These are phyloP conservation scores for Neonectria sp. DNA, from an alignment of 2,329 filamentous ascomycete species.

Conservation along the genomic window DNA sequence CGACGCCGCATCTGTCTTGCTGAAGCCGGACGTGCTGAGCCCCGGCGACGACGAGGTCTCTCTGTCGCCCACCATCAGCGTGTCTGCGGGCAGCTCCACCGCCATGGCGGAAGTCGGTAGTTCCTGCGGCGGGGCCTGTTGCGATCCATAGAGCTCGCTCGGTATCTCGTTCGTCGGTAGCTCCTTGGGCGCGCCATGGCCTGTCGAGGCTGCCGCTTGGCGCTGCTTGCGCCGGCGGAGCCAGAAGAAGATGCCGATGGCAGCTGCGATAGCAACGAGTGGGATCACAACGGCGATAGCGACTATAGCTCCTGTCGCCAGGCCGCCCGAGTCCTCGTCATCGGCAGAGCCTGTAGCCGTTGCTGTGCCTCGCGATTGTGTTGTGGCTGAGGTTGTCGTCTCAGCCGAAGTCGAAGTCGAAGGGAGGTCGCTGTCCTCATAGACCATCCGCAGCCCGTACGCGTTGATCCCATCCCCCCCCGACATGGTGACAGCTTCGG, in stretches of 20 bases:
- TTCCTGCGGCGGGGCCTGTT: conserved; percentile 22
- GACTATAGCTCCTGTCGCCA: conserved; percentile 43
- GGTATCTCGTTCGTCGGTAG: conserved; percentile 10
- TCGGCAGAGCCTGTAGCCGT: neutral
- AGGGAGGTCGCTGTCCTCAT: conserved; percentile 48
- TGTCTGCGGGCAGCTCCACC: conserved; percentile 32
- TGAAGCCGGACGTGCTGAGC: conserved; percentile 9
- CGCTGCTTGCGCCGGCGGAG: conserved; percentile 46
- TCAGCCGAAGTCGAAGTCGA: conserved; percentile 22
- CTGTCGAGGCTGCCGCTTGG: neutral
- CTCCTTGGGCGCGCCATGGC: conserved; percentile 25
- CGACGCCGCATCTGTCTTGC: neutral
- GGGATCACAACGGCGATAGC: conserved; percentile 53
- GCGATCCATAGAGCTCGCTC: conserved; percentile 32
- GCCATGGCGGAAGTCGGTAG: conserved; percentile 11
- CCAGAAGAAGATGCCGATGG: conserved; percentile 47
- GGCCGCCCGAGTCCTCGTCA: conserved; percentile 18
- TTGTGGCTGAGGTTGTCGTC: conserved; percentile 17
- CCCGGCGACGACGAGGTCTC: conserved; percentile 16
- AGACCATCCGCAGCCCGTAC: conserved; percentile 54
- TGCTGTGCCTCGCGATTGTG: conserved; percentile 6
- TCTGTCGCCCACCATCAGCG: neutral
- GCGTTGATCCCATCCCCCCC: conserved; percentile 51
- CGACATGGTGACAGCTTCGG: conserved; percentile 34
- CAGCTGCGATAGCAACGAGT: conserved; percentile 44